phyloP scores from a whole-genome alignment of 441 rosid genomes.

The Gossypium davidsonii region DNA sequence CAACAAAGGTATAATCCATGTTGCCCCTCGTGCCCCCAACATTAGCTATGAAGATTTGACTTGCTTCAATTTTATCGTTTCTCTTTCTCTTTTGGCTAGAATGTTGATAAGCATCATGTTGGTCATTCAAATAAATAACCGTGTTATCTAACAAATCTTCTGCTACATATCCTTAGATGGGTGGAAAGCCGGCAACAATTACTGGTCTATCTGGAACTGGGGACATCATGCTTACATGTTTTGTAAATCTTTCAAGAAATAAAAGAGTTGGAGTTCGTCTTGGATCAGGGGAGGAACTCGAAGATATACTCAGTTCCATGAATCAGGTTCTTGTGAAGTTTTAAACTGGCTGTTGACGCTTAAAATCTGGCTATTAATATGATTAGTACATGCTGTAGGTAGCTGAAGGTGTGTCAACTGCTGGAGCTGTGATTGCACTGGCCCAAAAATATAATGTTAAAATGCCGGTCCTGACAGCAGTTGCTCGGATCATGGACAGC shows the following conservation, averaged over 20 bases:
- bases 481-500: conserved; percentile 76
- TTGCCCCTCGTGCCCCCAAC: neutral
- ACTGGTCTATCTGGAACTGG: conserved; percentile 95
- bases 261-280: conserved; percentile 81
- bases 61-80: neutral
- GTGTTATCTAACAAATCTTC: conserved; percentile 10
- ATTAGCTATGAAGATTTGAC: conserved; percentile 5
- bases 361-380: conserved; percentile 9
- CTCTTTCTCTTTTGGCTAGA: neutral
- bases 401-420: conserved; percentile 92
- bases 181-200: conserved; percentile 82
- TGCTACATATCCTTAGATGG: conserved; percentile 52
- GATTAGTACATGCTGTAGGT: conserved; percentile 35
- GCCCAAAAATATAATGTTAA: conserved; percentile 92
- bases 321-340: conserved; percentile 53
- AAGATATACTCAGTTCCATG: conserved; percentile 72
- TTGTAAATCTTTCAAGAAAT: conserved; percentile 86
- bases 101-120: neutral
- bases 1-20: conserved; percentile 56
- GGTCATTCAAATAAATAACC: neutral
- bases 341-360: conserved; percentile 1
- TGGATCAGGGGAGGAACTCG: conserved; percentile 88
- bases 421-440: conserved; percentile 85
- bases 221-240: conserved; percentile 92
- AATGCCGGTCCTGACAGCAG: conserved; percentile 89